phyloP scores from a whole-genome alignment of 108 stramenopile genomes.

The Discostella pseudostelligera region DNA sequence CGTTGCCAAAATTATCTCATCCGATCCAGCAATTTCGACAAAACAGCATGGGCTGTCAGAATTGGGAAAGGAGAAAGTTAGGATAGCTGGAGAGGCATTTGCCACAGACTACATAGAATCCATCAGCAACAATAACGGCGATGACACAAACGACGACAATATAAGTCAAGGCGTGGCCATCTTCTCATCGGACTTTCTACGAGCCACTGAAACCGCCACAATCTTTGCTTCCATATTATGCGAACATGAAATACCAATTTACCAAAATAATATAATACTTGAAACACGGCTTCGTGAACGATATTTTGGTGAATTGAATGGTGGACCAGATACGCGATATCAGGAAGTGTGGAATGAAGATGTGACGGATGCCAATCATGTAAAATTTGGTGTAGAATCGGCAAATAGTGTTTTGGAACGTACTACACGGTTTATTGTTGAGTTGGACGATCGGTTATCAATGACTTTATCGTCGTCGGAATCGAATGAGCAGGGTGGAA shows the following conservation, averaged over 20 bases:
- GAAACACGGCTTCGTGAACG: slow-evolving; percentile 80
- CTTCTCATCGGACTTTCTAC: slow-evolving; percentile 59
- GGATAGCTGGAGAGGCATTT: slow-evolving; percentile 55
- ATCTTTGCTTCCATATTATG: slow-evolving; percentile 41
- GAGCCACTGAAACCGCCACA: slow-evolving; percentile 74
- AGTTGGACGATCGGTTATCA: slow-evolving; percentile 54
- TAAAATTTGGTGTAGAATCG: slow-evolving; percentile 67
- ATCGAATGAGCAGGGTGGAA: slow-evolving; percentile 13
- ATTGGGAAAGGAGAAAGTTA: slow-evolving; percentile 68
- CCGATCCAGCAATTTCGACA: slow-evolving; percentile 67
- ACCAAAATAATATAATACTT: slow-evolving; percentile 42
- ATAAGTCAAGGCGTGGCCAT: slow-evolving; percentile 48
- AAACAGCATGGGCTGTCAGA: slow-evolving; percentile 67
- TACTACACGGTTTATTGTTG: slow-evolving; percentile 49
- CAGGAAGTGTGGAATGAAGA: slow-evolving; percentile 82
- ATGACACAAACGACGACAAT: background rate
- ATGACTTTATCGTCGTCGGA: slow-evolving; percentile 2
- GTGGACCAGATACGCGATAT: slow-evolving; percentile 61
- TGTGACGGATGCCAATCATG: slow-evolving; percentile 53
- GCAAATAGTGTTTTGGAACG: slow-evolving; percentile 71
- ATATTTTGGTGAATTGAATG: slow-evolving; percentile 77
- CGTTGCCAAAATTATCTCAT: slow-evolving; percentile 75
- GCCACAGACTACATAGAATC: slow-evolving; percentile 16
- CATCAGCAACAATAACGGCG: no score
- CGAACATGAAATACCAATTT: slow-evolving; percentile 19